Evolutionary conservation across 352 stramenopile species (phyloP).

Genomic region (Peronospora farinosa): DNA sequence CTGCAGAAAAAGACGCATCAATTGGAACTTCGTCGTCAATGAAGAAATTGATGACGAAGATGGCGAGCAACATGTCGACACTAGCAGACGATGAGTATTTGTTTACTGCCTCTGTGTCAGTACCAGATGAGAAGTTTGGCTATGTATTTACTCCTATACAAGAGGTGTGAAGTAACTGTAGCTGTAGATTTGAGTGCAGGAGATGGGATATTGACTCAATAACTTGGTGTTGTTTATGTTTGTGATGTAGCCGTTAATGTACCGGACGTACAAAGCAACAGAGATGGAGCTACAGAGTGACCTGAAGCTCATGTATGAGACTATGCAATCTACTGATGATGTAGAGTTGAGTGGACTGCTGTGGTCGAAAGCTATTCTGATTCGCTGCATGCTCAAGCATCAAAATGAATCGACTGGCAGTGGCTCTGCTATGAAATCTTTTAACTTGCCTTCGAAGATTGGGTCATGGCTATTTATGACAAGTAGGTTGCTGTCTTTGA

Average conservation of each 20-base stretch:
- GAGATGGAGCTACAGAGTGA: conserved; percentile 45
- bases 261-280: conserved; percentile 52
- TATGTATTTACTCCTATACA: conserved; percentile 79
- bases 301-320: conserved; percentile 51
- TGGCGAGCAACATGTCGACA: conserved; percentile 66
- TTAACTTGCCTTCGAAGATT: conserved; percentile 48
- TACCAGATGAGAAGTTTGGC: conserved; percentile 65
- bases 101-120: conserved; percentile 33
- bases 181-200: background rate
- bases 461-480: conserved; percentile 74
- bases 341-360: conserved; percentile 52
- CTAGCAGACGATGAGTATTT: conserved; percentile 57
- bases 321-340: conserved; percentile 48
- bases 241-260: conserved; percentile 40
- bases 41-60: conserved; percentile 58
- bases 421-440: conserved; percentile 9
- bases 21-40: conserved; percentile 30
- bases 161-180: conserved; percentile 23
- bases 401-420: conserved; percentile 11
- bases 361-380: conserved; percentile 68
- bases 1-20: conserved; percentile 14
- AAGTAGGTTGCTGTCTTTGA: conserved; percentile 33
- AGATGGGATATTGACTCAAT: background rate
- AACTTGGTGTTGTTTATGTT: background rate
- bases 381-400: conserved; percentile 42